Evolutionary conservation across 306 rosid genomes (phyloP), one percentile per base, ranked within the genome.

Genomic region (Ceratonia siliqua): DNA sequence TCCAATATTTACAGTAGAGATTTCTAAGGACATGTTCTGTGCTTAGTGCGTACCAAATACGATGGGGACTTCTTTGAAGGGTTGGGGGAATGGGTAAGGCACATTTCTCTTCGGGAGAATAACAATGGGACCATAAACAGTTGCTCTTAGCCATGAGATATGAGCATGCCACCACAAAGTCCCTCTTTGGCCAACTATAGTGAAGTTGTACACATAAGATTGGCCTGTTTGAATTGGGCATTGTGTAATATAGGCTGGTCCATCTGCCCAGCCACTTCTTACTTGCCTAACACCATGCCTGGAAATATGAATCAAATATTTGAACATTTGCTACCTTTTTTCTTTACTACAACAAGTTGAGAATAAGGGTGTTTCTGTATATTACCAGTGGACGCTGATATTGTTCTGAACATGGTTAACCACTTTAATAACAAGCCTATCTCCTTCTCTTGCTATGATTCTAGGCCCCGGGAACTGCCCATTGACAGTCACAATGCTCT

Each of bases 141-240:
- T 86, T 54, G 82, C 85, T 62, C 87, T 81, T 6, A 86, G 84
- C 90, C 87, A 86, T 32, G 86, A 81, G 56, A 78, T 78, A 61
- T 83, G 86, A 6, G 84, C 90, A 75, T 86, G 87, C 90, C 84
- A 86, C 49, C 80, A 84, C 72, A 84, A 48, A 3, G 91, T 87
- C 65, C 91, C 89, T 74, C 87, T 66, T 55, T 84, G 89, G 45
- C 91, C 79, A 21, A 46, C 78, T 27, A 82, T 20, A 2, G 87
- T 87, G 70, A 85, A 87, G 71, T 87, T 85, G 21, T 87, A 80
- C 4, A 75, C 68, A 82, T 61, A 85, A 65, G 59, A 74, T 45
- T 87, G 84, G 9, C 89, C 79, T 22, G 62, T 70, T 30, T 67
- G 91, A 73, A 87, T 84, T 20, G 91, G 89, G 25, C 89, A 84